Percentiles rank a stretch among this genome's conserved stretches.
These are phyloP conservation scores for Pelomyxa schiedti DNA, from an alignment of 78 protist species.

Conservation along the genomic window DNA sequence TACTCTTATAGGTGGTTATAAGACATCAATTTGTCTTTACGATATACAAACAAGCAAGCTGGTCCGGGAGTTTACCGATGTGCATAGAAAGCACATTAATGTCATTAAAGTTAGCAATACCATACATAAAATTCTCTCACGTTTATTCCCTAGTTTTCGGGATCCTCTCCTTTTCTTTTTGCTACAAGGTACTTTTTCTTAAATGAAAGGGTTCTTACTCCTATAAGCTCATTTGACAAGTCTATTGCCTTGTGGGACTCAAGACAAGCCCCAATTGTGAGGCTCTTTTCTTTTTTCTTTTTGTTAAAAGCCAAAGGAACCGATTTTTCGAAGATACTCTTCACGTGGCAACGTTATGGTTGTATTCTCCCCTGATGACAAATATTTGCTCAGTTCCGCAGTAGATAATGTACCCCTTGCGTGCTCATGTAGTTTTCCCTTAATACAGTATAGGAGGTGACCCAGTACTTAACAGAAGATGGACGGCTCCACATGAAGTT, in stretches of 20 bases:
- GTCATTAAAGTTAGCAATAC: neutral
- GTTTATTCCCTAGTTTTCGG: too few species aligned
- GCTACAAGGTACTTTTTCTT: too few species aligned
- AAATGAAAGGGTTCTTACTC: too few species aligned
- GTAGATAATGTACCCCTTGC: neutral
- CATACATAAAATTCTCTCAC: too few species aligned
- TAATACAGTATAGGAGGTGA: neutral
- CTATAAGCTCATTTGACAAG: neutral
- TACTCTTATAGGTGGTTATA: too few species aligned
- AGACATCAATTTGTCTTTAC: too few species aligned
- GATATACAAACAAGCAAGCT: neutral
- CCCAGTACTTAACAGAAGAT: neutral
- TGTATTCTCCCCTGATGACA: neutral
- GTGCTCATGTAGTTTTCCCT: neutral
- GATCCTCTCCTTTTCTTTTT: neutral
- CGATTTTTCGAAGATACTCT: neutral
- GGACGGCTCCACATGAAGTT: neutral
- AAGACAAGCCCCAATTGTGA: neutral
- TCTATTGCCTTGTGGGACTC: neutral
- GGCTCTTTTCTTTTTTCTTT: neutral
- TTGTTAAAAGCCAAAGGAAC: neutral
- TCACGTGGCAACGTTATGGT: neutral
- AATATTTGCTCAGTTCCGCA: neutral
- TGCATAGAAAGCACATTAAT: neutral
- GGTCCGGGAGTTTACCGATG: neutral